A percentile compares a stretch with the other conserved stretches of the same genome.
These are phyloP conservation scores for Eucommia ulmoides DNA, from an alignment of 257 asterid species.

Conservation along the genomic window DNA sequence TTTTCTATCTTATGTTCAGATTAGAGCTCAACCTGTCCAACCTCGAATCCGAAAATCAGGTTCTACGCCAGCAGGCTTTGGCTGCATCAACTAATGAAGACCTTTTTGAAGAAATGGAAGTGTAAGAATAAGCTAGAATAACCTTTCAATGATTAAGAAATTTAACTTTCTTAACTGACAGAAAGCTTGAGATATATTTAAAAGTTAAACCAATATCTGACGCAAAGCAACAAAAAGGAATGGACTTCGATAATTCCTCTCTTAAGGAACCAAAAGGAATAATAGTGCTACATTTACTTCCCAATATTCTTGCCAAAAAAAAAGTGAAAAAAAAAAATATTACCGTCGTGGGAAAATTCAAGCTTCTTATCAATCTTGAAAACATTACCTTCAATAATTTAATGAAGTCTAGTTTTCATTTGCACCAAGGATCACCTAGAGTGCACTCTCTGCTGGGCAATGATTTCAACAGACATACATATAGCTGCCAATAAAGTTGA, in stretches of 20 bases:
- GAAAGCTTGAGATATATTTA: neutral
- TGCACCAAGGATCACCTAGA: too few relatives aligned
- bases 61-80: constrained; percentile 87
- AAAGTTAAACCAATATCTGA: neutral
- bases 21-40: constrained; percentile 61
- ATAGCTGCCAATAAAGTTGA: neutral
- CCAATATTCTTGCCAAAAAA: too few relatives aligned
- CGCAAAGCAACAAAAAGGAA: neutral
- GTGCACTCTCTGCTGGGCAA: too few relatives aligned
- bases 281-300: too few relatives aligned
- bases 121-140: constrained; percentile 34
- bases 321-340: neutral
- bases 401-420: too few relatives aligned
- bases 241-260: neutral
- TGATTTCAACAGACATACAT: neutral
- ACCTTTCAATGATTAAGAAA: constrained; percentile 7
- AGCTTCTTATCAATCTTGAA: too few relatives aligned
- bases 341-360: neutral
- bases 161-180: constrained; percentile 1
- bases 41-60: constrained; percentile 89
- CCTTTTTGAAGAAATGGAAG: constrained; percentile 55
- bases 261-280: neutral
- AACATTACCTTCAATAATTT: too few relatives aligned
- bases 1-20: constrained; percentile 31
- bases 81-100: constrained; percentile 65